Evolutionary conservation across 345 rosid species (phyloP).

Genomic region (Odontarrhena argentea): DNA sequence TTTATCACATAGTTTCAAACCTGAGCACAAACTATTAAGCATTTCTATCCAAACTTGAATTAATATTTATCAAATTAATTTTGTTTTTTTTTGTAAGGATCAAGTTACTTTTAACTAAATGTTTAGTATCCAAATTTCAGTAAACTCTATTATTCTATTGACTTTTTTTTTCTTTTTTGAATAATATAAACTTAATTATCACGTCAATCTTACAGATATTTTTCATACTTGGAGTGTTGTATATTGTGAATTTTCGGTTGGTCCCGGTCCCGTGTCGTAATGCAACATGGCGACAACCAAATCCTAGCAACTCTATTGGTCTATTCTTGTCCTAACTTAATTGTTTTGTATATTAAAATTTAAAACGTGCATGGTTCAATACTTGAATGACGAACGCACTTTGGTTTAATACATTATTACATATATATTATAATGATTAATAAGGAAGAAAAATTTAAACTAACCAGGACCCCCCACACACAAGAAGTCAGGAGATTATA

Average conservation of each 20-base stretch:
- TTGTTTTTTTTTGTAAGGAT: no score
- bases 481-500: constrained; percentile 39
- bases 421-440: constrained; percentile 17
- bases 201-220: constrained; percentile 31
- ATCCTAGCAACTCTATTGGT: constrained; percentile 31
- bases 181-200: not conserved
- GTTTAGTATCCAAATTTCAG: not conserved
- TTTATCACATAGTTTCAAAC: no score
- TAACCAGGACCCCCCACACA: constrained; percentile 18
- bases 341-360: constrained; percentile 24
- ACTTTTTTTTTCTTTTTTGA: not conserved
- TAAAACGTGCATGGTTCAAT: constrained; percentile 36
- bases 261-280: constrained; percentile 14
- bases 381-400: constrained; percentile 8
- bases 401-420: constrained; percentile 13
- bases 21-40: no score
- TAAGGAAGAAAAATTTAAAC: constrained; percentile 7
- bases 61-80: not conserved
- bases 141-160: not conserved
- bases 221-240: not conserved
- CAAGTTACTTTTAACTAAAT: not conserved
- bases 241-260: not conserved
- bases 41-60: not conserved
- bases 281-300: constrained; percentile 43
- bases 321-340: constrained; percentile 36